Conservation (phyloP, 225 moss, liverwort and hornwort species). For the Ulota crispa region DNA sequence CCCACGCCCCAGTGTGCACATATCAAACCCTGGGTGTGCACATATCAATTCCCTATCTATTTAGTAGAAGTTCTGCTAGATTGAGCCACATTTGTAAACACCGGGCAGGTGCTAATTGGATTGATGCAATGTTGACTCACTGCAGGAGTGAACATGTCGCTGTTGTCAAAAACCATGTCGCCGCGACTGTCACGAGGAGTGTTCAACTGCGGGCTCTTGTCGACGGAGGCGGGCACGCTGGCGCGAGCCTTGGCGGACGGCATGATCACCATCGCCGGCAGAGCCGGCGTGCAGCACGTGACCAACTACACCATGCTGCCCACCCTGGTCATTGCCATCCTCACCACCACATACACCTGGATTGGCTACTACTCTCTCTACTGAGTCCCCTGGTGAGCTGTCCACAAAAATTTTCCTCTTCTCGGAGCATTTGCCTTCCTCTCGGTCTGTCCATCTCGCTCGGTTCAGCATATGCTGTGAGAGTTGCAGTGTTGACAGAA, state of each 20-base stretch:
- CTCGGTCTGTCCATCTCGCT: background rate
- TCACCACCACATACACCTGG: constrained; percentile 59
- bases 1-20: too few species aligned
- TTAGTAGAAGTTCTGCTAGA: too few species aligned
- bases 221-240: constrained; percentile 65
- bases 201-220: constrained; percentile 68
- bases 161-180: constrained; percentile 64
- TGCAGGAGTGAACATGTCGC: constrained; percentile 67
- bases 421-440: background rate
- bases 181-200: constrained; percentile 58
- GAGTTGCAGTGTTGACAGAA: background rate
- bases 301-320: constrained; percentile 56
- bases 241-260: constrained; percentile 66
- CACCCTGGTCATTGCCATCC: constrained; percentile 43
- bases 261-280: constrained; percentile 54
- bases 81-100: too few species aligned
- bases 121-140: background rate
- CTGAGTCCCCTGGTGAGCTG: background rate
- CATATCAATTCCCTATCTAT: too few species aligned
- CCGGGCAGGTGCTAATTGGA: background rate
- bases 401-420: background rate
- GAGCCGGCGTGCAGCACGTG: constrained; percentile 40
- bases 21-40: too few species aligned
- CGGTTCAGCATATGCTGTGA: background rate
- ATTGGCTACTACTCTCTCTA: constrained; percentile 65